phyloP scores from a whole-genome alignment of 2,329 filamentous ascomycete species.

The Byssochlamys sp. region DNA sequence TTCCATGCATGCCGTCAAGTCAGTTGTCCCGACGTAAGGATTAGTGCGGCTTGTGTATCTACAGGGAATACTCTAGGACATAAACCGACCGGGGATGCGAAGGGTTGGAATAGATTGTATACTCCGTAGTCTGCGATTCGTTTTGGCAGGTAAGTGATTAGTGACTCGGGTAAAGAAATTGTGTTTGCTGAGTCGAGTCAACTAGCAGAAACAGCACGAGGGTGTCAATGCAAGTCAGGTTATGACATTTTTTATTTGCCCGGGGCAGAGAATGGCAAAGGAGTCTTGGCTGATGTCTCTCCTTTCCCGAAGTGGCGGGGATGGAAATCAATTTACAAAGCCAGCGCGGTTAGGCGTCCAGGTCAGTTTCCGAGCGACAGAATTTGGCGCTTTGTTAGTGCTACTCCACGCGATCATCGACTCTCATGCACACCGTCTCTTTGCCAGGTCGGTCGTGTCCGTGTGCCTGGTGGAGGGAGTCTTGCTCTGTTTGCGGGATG shows the following conservation, averaged over 20 bases:
- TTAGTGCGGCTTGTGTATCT: too few relatives aligned
- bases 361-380: neutral
- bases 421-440: neutral
- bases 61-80: too few relatives aligned
- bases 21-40: neutral
- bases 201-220: too few relatives aligned
- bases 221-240: neutral
- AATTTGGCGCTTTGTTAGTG: neutral
- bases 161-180: too few relatives aligned
- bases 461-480: neutral
- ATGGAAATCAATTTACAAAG: neutral
- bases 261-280: neutral
- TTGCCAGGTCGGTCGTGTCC: neutral
- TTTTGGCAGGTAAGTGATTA: too few relatives aligned
- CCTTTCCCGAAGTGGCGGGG: neutral
- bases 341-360: neutral
- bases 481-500: neutral
- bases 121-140: too few relatives aligned
- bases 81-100: too few relatives aligned
- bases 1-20: neutral
- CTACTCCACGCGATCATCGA: neutral
- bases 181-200: too few relatives aligned
- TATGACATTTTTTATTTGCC: neutral
- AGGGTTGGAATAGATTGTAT: too few relatives aligned
- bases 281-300: neutral